These are phyloP conservation scores for Wallacemonas sp. DNA, from an alignment of 208 protist species.

Conservation along the genomic window DNA sequence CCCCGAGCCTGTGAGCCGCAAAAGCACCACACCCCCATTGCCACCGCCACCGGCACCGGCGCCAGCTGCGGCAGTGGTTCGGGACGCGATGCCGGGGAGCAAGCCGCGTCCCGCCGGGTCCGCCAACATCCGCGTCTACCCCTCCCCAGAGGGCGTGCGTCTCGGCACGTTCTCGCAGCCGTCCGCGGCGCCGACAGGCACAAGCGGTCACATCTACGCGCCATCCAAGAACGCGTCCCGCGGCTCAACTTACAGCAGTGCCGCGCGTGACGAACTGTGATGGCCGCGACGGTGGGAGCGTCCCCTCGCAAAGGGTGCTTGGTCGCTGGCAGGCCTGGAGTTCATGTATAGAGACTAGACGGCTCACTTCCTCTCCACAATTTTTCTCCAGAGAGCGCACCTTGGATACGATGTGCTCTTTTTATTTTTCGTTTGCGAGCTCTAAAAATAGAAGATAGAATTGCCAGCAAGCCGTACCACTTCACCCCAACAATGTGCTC, in stretches of 20 bases:
- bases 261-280: slow-evolving; percentile 9
- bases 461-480: too few relatives aligned
- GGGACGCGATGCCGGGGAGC: background rate
- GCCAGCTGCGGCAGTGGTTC: background rate
- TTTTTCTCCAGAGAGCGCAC: too few relatives aligned
- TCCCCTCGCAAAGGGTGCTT: too few relatives aligned
- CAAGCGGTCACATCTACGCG: slow-evolving; percentile 11
- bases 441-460: too few relatives aligned
- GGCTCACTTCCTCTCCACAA: too few relatives aligned
- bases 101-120: slow-evolving; percentile 6
- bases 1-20: too few relatives aligned
- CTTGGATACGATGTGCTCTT: too few relatives aligned
- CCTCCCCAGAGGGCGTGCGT: slow-evolving; percentile 9
- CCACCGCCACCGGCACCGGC: background rate
- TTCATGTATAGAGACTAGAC: too few relatives aligned
- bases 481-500: too few relatives aligned
- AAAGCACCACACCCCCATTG: background rate
- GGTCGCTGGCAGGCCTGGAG: too few relatives aligned
- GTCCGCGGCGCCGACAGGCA: background rate
- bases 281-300: too few relatives aligned
- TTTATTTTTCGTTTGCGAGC: too few relatives aligned
- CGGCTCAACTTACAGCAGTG: background rate
- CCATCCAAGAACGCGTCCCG: background rate
- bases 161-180: background rate
- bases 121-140: slow-evolving; percentile 8